These are phyloP conservation scores for Cadophora malorum DNA, from an alignment of 2,329 filamentous ascomycete genomes.

Conservation along the genomic window DNA sequence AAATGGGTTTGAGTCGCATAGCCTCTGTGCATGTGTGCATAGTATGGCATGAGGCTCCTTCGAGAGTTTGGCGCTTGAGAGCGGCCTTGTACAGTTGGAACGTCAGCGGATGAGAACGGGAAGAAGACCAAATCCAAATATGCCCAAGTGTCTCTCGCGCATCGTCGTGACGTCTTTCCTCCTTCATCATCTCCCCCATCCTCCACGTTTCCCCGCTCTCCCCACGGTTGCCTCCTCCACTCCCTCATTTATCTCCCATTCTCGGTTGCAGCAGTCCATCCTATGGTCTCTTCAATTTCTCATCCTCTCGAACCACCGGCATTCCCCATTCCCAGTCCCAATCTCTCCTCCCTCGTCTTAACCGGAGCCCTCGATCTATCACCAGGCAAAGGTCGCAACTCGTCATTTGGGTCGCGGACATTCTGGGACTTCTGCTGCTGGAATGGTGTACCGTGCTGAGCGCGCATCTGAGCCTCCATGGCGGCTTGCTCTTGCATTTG, in stretches of 20 bases:
- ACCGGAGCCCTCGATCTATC: slow-evolving; percentile 36
- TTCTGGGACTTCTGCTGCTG: slow-evolving; percentile 31
- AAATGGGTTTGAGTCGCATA: background rate
- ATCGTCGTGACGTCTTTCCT: background rate
- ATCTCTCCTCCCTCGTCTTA: slow-evolving; percentile 47
- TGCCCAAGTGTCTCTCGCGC: background rate
- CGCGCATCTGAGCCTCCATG: slow-evolving; percentile 37
- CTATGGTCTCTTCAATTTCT: background rate
- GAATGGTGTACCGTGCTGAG: slow-evolving; percentile 35
- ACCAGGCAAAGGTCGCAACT: slow-evolving; percentile 32
- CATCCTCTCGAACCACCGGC: slow-evolving; percentile 33
- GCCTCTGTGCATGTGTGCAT: background rate
- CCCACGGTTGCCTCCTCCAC: background rate
- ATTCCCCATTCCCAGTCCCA: slow-evolving; percentile 42
- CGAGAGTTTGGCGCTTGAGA: background rate
- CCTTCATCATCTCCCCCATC: background rate
- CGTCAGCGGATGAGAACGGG: background rate
- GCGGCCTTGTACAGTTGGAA: slow-evolving; percentile 9
- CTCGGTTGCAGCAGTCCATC: background rate
- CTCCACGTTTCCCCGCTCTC: background rate
- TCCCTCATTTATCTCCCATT: background rate
- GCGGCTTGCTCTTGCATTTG: slow-evolving; percentile 36
- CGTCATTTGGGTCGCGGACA: slow-evolving; percentile 35
- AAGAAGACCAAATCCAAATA: background rate
- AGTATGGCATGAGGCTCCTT: slow-evolving; percentile 2